A percentile compares a stretch with the other conserved stretches of the same genome.
These are phyloP conservation scores for Cladophialophora carrionii DNA, from an alignment of 2,329 filamentous ascomycete species.

Conservation along the genomic window DNA sequence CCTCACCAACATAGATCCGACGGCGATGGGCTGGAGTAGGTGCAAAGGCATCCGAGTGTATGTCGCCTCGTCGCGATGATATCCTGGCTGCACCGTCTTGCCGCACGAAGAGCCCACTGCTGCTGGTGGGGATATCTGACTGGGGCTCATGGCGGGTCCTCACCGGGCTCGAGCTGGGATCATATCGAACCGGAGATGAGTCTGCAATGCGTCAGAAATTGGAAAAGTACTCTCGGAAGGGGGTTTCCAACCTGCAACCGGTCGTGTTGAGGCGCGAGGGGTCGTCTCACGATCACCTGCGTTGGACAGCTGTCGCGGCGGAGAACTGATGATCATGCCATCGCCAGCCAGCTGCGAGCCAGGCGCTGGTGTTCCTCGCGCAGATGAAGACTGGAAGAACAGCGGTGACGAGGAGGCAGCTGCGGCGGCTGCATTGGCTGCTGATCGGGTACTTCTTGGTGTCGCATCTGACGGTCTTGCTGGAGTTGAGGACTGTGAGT, in stretches of 20 bases:
- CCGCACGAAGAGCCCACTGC: slow-evolving; percentile 83
- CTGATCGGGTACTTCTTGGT: slow-evolving; percentile 45
- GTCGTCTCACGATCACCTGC: slow-evolving; percentile 50
- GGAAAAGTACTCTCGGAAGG: slow-evolving; percentile 1
- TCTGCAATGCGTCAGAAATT: slow-evolving; percentile 57
- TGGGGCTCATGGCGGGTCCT: slow-evolving; percentile 59
- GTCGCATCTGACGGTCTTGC: slow-evolving; percentile 41
- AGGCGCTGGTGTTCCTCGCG: slow-evolving; percentile 46
- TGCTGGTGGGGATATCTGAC: slow-evolving; percentile 77
- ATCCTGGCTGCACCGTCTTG: slow-evolving; percentile 58
- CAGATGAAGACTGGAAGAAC: slow-evolving; percentile 70
- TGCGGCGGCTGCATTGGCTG: slow-evolving; percentile 40
- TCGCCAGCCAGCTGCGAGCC: slow-evolving; percentile 42
- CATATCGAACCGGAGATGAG: slow-evolving; percentile 90
- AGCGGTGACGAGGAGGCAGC: slow-evolving; percentile 75
- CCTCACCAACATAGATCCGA: slow-evolving; percentile 66
- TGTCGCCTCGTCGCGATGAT: slow-evolving; percentile 76
- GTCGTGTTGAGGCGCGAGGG: slow-evolving; percentile 46
- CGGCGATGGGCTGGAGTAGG: slow-evolving; percentile 57
- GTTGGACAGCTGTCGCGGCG: slow-evolving; percentile 47
- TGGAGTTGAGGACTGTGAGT: slow-evolving; percentile 48
- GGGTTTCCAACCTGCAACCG: slow-evolving; percentile 46
- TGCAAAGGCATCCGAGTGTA: slow-evolving; percentile 75
- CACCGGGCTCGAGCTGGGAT: slow-evolving; percentile 85
- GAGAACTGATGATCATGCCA: slow-evolving; percentile 55